Evolutionary conservation across 352 stramenopile genomes (phyloP), one percentile per base, ranked within the genome.

Genomic region (Elongisporangium undulatum): DNA sequence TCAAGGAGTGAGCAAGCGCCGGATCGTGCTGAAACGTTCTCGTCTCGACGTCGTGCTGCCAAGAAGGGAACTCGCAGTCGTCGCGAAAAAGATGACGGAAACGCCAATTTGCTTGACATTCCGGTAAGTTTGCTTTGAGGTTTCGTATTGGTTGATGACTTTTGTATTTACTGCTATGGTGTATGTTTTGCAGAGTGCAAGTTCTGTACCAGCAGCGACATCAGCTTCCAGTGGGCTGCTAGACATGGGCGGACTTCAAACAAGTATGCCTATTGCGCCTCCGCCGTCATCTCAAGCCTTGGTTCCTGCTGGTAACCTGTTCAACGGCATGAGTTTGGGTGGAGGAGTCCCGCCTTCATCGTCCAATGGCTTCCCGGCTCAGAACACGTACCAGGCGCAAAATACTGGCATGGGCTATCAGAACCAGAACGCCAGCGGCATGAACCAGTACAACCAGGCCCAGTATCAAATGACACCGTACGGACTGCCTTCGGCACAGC

Each of bases 391-490:
- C 62, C 58, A 71, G 16, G 74, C 49, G 15, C 73, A 79, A 52
- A 77, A 71, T 38, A 71, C 61, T 0, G 59, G 67, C 58, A 68
- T 72, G 63, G 61, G 68, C 16, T 57, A 58, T 17, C 67, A 75
- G 34, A 64, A 64, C 23, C 70, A 75, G 39, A 72, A 66, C 48
- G 67, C 62, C 45, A 70, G 67, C 20, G 73, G 80, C 59, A 76
- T 71, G 57, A 71, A 78, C 45, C 70, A 87, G 61, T 79, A 86
- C 68, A 86, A 83, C 56, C 66, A 73, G 17, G 69, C 59, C 29
- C 82, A 85, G 77, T 85, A 85, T 74, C 83, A 92, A 63, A 85
- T 92, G 77, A 87, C 77, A 26, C 82, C 82, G 61, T 92, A 90
- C 63, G 83, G 83, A 23, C 71, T 90, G 52, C 67, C 51, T 5